These are phyloP conservation scores for Drechslerella stenobrocha DNA, from an alignment of 2,329 filamentous ascomycete species.

Conservation along the genomic window DNA sequence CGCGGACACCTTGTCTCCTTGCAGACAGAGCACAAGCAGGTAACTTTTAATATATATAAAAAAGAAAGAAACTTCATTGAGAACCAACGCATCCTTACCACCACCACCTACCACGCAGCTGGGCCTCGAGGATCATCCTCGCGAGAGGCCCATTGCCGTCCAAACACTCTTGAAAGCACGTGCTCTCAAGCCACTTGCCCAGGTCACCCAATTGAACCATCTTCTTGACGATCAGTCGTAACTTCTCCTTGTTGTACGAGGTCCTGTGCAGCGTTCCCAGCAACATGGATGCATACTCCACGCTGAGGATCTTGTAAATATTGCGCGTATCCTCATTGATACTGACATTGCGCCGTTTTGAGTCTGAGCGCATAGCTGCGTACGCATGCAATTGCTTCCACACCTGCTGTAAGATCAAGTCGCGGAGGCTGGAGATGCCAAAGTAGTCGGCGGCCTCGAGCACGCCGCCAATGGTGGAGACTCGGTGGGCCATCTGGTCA, in stretches of 20 bases:
- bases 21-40: no score
- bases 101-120: no score
- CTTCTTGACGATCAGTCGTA: neutral
- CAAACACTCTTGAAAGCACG: neutral
- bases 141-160: neutral
- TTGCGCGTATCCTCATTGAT: no score
- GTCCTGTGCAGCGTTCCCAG: slow-evolving; percentile 1
- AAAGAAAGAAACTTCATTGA: no score
- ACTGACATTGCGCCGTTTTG: no score
- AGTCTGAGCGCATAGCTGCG: neutral
- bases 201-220: neutral
- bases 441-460: slow-evolving; percentile 6
- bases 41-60: no score
- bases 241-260: neutral
- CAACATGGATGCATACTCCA: neutral
- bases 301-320: neutral
- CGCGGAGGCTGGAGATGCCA: neutral
- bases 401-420: neutral
- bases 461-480: neutral
- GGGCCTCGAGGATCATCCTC: neutral
- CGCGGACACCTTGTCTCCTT: no score
- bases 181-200: neutral
- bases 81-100: no score
- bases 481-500: neutral
- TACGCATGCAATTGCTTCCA: neutral